phyloP scores from a whole-genome alignment of 2,329 filamentous ascomycete species.

The Alternaria arbusti region DNA sequence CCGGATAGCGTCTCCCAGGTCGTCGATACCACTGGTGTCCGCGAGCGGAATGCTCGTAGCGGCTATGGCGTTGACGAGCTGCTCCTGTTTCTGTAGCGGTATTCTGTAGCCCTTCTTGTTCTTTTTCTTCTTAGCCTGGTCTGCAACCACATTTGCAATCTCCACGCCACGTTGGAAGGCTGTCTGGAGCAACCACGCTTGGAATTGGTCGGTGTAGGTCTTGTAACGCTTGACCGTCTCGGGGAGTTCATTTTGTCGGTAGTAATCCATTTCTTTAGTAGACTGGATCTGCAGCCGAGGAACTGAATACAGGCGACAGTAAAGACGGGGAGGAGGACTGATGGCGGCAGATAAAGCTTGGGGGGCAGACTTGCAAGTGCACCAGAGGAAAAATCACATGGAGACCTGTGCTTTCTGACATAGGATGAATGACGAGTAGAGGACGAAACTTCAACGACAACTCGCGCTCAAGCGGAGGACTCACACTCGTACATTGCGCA shows the following conservation, averaged over 20 bases:
- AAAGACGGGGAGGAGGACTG: neutral
- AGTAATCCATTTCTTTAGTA: constrained; percentile 18
- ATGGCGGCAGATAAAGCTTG: neutral
- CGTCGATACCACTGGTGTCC: constrained; percentile 17
- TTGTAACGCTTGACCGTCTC: constrained; percentile 27
- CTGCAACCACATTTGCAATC: neutral
- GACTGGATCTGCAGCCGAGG: neutral
- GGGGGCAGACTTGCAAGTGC: neutral
- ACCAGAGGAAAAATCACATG: neutral
- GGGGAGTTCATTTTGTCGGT: constrained; percentile 20
- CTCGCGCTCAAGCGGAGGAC: neutral
- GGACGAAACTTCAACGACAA: neutral
- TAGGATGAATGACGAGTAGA: neutral
- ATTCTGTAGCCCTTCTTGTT: constrained; percentile 11
- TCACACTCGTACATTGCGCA: neutral
- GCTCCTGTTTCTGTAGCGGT: constrained; percentile 4
- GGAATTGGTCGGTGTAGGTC: constrained; percentile 13
- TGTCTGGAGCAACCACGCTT: constrained; percentile 22
- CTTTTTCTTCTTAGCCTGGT: constrained; percentile 3
- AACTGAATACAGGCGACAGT: neutral
- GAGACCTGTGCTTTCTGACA: neutral
- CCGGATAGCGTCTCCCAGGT: constrained; percentile 26
- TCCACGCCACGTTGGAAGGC: constrained; percentile 20
- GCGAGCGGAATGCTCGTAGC: constrained; percentile 10
- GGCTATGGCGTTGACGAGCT: constrained; percentile 18